A percentile compares a stretch with the other conserved stretches of the same genome.
Conservation (phyloP, 176 grass and related monocot species). For the Alloteropsis semialata region DNA sequence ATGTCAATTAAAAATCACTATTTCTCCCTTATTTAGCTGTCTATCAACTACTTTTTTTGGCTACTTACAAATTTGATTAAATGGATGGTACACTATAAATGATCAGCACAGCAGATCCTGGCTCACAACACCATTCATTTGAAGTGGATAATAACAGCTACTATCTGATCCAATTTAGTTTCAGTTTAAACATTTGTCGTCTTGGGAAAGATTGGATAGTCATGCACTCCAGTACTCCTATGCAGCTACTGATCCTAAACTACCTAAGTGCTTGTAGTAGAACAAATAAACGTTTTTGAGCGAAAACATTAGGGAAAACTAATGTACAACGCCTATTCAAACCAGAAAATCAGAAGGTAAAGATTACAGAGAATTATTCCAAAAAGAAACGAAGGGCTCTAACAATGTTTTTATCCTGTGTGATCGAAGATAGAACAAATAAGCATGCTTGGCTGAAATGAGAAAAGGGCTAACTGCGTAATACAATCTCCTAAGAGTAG, state of each 20-base stretch:
- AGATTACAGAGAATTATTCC: too few relatives aligned
- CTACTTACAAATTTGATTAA: slow-evolving; percentile 16
- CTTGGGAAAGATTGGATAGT: not conserved
- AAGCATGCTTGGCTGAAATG: not conserved
- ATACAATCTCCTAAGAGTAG: not conserved
- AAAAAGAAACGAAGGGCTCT: too few relatives aligned
- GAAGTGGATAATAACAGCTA: not conserved
- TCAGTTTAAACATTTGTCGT: not conserved
- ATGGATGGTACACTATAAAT: slow-evolving; percentile 1
- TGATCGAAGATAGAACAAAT: not conserved
- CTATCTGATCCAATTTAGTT: slow-evolving; percentile 6
- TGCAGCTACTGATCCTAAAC: not conserved
- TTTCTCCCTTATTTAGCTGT: not conserved
- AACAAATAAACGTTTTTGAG: not conserved
- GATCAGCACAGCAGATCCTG: not conserved
- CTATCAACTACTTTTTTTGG: not conserved
- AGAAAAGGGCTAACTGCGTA: not conserved
- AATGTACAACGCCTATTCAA: too few relatives aligned
- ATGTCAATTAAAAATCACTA: not conserved
- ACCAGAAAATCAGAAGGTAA: too few relatives aligned
- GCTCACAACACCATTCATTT: not conserved
- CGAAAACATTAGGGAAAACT: too few relatives aligned
- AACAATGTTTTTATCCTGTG: too few relatives aligned
- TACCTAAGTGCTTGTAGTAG: not conserved
- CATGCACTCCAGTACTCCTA: not conserved